Base-by-base conservation (phyloP, 495 filamentous ascomycete species). In the Penicillium simplicissimum region DNA sequence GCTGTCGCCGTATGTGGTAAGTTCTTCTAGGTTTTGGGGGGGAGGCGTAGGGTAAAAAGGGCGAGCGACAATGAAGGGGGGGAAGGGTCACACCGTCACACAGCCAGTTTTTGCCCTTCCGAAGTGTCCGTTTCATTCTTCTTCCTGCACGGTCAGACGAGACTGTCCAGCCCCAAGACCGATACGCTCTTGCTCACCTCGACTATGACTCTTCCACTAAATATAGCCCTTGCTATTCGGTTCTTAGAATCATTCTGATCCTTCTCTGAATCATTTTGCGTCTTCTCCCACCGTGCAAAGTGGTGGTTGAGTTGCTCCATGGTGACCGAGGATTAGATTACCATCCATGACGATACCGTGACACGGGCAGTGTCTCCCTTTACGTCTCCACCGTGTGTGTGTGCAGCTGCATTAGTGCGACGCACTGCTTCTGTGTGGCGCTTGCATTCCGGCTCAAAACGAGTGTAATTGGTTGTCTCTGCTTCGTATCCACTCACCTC, bases 281-380 rank as follows among this genome's bases (percentile, higher is more conserved):
- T 47, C 35, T 4, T 23, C 47, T 47, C 8, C 15, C 23, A 31
- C 25, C 13, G 17, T 19, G 13, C 14, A 8, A 57, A 57, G 17
- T 13, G 9, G n/a, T 17, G 14, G 14, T 21, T 19, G 2, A 21
- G 5, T 19, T 6, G 31, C 8, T 3, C 13, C 28, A 53, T 38
- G 8, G 45, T n/a, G 15, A 58, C 48, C 42, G 21, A 34, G 3
- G 49, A 63, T 63, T 63, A 59, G 11, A 62, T 31, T 59, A 63
- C 61, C 28, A 28, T n/a, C 8, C 11, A 34, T 59, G 61, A 63
- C 61, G 2, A 25, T 19, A 49, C 33, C 21, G 10, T 38, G 38
- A 58, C 55, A 11, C 13, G 38, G 2, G 51, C 59, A 60, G 28
- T 23, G 42, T 45, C 4, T 23, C 4, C 28, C 2, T 7, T 6